Conservation (phyloP, 352 stramenopile species). For the Globisporangium radiosum region DNA sequence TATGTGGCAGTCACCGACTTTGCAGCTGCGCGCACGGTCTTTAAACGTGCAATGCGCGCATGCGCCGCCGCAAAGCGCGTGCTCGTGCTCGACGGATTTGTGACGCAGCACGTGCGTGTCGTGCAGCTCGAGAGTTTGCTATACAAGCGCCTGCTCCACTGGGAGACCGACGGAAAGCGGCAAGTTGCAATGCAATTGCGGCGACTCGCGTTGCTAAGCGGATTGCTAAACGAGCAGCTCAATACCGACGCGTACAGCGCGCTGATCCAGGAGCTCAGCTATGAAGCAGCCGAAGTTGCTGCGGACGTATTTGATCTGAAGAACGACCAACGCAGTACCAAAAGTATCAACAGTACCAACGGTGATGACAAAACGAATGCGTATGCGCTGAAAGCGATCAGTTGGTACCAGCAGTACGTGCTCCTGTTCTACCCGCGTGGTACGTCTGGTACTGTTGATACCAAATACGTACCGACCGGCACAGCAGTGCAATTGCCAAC, state of each 20-base stretch:
- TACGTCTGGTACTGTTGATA: not conserved
- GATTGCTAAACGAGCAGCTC: conserved; percentile 36
- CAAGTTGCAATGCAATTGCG: conserved; percentile 64
- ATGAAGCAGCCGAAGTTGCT: conserved; percentile 53
- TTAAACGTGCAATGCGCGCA: conserved; percentile 50
- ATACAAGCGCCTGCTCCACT: conserved; percentile 48
- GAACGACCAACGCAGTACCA: conserved; percentile 25
- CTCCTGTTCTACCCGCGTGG: conserved; percentile 47
- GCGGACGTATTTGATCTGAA: conserved; percentile 63
- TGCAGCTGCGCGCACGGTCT: conserved; percentile 46
- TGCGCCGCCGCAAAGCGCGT: conserved; percentile 32
- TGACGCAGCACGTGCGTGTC: conserved; percentile 55
- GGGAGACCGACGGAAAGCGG: conserved; percentile 46
- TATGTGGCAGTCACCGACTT: conserved; percentile 36
- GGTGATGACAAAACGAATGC: conserved; percentile 25
- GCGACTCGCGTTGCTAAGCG: conserved; percentile 34
- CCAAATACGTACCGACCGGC: conserved; percentile 23
- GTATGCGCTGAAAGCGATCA: conserved; percentile 56
- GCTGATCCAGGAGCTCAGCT: conserved; percentile 62
- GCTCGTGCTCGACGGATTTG: conserved; percentile 61
- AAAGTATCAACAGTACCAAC: conserved; percentile 6
- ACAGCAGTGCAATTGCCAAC: conserved; percentile 23
- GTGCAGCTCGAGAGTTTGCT: conserved; percentile 49
- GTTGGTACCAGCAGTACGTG: conserved; percentile 69
- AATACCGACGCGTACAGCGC: conserved; percentile 47